Percentiles rank a stretch among this genome's conserved stretches.
These are phyloP conservation scores for Phytophthora palmivora DNA, from an alignment of 352 stramenopile species.

Conservation along the genomic window DNA sequence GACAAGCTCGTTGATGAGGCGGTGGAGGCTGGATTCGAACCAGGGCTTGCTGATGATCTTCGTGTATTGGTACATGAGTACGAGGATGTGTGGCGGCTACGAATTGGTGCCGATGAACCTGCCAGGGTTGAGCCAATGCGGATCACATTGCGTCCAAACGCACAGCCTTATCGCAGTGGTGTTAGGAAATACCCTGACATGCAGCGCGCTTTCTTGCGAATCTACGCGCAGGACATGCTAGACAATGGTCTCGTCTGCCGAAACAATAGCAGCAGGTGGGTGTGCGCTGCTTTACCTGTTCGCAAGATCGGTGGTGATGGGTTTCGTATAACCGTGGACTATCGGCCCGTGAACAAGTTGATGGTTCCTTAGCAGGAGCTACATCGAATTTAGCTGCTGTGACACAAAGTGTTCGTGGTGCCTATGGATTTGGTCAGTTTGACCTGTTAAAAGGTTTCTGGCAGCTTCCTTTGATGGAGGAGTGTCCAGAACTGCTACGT, in stretches of 20 bases:
- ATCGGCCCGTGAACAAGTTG: constrained; percentile 3
- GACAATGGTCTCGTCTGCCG: neutral
- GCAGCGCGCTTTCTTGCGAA: constrained; percentile 8
- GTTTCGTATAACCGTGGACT: neutral
- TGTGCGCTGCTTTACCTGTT: constrained; percentile 1
- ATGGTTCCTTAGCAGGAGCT: neutral
- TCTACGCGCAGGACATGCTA: neutral
- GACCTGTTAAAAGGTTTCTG: constrained; percentile 5
- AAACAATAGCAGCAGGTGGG: constrained; percentile 7
- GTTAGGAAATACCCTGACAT: constrained; percentile 2
- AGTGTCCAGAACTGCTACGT: neutral
- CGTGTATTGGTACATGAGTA: neutral
- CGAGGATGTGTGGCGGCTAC: neutral
- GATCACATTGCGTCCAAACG: neutral
- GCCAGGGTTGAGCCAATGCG: neutral
- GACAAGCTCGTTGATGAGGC: neutral
- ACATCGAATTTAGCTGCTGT: neutral
- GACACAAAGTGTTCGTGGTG: neutral
- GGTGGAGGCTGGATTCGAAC: no score
- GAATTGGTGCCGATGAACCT: neutral
- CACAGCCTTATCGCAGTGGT: neutral
- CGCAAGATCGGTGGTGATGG: neutral
- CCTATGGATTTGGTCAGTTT: constrained; percentile 9
- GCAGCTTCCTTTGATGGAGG: neutral
- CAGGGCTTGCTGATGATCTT: neutral